A percentile compares a stretch with the other conserved stretches of the same genome.
phyloP scores from a whole-genome alignment of 192 early-diverging fungal species.

The Spinellus fusiger region DNA sequence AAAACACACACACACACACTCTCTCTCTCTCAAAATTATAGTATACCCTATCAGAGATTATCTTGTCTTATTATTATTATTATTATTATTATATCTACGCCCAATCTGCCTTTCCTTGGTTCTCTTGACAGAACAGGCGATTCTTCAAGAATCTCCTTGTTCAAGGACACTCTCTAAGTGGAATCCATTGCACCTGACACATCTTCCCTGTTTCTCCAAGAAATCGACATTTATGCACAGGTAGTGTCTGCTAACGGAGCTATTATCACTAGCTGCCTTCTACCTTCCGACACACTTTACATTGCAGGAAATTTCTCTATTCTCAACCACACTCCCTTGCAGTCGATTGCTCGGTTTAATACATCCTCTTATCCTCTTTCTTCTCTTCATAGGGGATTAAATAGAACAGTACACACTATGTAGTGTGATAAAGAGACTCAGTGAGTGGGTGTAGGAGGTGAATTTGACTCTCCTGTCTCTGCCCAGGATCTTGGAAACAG shows the following conservation, averaged over 20 bases:
- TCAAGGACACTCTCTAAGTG: neutral
- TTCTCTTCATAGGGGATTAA: slow-evolving; percentile 17
- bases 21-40: no score
- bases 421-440: slow-evolving; percentile 23
- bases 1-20: no score
- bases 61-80: no score
- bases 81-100: neutral
- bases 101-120: neutral
- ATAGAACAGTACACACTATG: slow-evolving; percentile 25
- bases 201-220: neutral
- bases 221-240: neutral
- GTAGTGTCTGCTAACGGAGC: slow-evolving; percentile 4
- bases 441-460: slow-evolving; percentile 25
- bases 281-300: slow-evolving; percentile 13
- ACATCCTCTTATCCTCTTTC: neutral
- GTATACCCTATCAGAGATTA: no score
- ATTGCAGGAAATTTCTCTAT: slow-evolving; percentile 25
- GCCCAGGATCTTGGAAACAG: slow-evolving; percentile 9
- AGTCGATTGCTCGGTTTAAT: slow-evolving; percentile 19
- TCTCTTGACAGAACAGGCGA: neutral
- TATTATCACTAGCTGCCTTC: slow-evolving; percentile 5
- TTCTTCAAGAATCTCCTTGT: neutral
- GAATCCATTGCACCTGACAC: neutral
- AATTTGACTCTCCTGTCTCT: slow-evolving; percentile 19
- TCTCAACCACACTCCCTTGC: neutral